A percentile compares a stretch with the other conserved stretches of the same genome.
Evolutionary conservation across 2,329 filamentous ascomycete species (phyloP).

Genomic region (Colletotrichum graminicola): DNA sequence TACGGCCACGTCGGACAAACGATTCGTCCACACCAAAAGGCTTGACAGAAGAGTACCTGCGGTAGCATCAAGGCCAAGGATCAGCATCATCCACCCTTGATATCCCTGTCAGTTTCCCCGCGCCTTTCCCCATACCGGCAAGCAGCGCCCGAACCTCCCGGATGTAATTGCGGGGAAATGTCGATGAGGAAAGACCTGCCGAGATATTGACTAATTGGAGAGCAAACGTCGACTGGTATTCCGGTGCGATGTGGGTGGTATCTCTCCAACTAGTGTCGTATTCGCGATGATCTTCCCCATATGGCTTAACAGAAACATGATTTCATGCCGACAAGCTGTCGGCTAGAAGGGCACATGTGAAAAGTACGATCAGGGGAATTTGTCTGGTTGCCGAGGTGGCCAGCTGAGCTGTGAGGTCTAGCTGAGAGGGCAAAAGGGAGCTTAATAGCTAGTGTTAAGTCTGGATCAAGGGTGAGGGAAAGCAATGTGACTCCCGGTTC

Average conservation of each 20-base stretch:
- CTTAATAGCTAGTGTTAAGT: background rate
- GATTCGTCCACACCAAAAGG: conserved; percentile 24
- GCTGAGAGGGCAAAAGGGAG: background rate
- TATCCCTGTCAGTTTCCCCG: conserved; percentile 36
- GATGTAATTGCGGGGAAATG: conserved; percentile 30
- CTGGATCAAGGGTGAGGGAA: background rate
- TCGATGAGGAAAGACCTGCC: conserved; percentile 17
- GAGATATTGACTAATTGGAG: background rate
- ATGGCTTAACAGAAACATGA: conserved; percentile 17
- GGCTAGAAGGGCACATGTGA: conserved; percentile 28
- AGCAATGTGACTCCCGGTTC: conserved; percentile 11
- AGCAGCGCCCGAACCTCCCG: conserved; percentile 22
- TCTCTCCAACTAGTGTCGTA: conserved; percentile 32
- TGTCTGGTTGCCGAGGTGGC: conserved; percentile 12
- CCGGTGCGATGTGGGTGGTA: conserved; percentile 30
- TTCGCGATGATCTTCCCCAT: conserved; percentile 28
- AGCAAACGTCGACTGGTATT: background rate
- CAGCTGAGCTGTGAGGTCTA: conserved; percentile 8
- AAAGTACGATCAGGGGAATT: background rate
- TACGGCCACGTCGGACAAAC: conserved; percentile 20
- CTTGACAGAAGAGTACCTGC: conserved; percentile 29
- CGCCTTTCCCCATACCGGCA: conserved; percentile 39
- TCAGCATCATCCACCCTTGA: conserved; percentile 12
- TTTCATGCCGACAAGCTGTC: conserved; percentile 33
- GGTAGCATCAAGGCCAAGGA: conserved; percentile 33